These are phyloP conservation scores for Styphnolobium japonicum DNA, from an alignment of 306 rosid genomes.

Conservation along the genomic window DNA sequence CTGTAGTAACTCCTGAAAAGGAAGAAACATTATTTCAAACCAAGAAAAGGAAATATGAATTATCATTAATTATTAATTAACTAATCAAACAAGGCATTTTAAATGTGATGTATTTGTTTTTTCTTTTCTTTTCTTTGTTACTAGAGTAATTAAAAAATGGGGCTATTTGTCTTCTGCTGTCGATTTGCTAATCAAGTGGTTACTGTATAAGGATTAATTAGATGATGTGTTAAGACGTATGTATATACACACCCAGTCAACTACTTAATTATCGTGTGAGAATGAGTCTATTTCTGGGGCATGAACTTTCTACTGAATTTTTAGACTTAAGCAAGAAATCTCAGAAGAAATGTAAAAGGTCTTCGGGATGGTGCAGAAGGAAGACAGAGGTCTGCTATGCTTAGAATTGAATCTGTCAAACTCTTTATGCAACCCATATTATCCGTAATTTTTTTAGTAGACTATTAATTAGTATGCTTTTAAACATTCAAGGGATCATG, in stretches of 20 bases:
- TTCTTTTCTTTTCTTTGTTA: neutral
- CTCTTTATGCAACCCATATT: neutral
- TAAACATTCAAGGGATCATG: neutral
- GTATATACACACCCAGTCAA: neutral
- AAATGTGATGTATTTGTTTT: neutral
- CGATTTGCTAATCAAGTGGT: neutral
- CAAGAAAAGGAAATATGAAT: neutral
- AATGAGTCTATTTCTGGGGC: conserved; percentile 20
- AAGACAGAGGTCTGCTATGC: neutral
- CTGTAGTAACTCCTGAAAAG: conserved; percentile 66
- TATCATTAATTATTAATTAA: neutral
- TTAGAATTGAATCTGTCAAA: conserved; percentile 31
- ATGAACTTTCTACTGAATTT: conserved; percentile 18
- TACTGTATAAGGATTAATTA: neutral
- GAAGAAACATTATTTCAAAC: neutral
- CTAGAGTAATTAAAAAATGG: neutral
- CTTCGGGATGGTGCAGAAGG: neutral
- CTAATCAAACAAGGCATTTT: neutral
- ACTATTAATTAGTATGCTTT: neutral
- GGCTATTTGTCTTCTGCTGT: neutral
- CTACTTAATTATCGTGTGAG: neutral
- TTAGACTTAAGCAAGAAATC: conserved; percentile 6
- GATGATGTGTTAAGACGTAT: neutral
- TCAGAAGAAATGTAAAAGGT: conserved; percentile 11
- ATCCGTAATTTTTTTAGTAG: neutral